Percentiles rank a stretch among this genome's conserved stretches.
Conservation (phyloP, 192 early-diverging fungal species). For the Mycoemilia scoparia region DNA sequence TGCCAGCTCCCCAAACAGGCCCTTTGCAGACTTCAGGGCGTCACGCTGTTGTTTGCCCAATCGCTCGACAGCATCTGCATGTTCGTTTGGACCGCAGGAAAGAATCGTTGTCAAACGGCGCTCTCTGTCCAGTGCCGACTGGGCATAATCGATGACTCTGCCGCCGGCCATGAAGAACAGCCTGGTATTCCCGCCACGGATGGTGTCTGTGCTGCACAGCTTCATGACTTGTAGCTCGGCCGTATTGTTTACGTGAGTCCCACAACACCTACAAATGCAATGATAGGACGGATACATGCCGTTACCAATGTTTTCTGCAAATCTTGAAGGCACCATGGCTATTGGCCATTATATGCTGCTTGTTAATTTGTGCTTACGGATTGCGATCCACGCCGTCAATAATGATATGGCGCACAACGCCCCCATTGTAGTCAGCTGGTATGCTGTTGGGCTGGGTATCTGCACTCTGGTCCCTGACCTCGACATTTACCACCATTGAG, state of each 20-base stretch:
- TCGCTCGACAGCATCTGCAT: slow-evolving; percentile 11
- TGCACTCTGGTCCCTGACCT: slow-evolving; percentile 27
- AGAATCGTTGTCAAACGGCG: slow-evolving; percentile 5
- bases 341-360: not conserved
- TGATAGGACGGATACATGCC: not conserved
- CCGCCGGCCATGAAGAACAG: slow-evolving; percentile 51
- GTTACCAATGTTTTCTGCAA: too few species aligned
- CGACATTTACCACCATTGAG: slow-evolving; percentile 26
- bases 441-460: slow-evolving; percentile 27
- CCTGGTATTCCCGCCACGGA: slow-evolving; percentile 43
- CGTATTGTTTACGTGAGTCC: slow-evolving; percentile 41
- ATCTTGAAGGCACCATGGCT: too few species aligned
- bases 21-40: slow-evolving; percentile 4
- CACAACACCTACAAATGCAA: slow-evolving; percentile 41
- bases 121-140: slow-evolving; percentile 4
- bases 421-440: slow-evolving; percentile 10
- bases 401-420: slow-evolving; percentile 9
- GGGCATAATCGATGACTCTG: slow-evolving; percentile 23
- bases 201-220: slow-evolving; percentile 39
- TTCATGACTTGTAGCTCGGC: slow-evolving; percentile 48
- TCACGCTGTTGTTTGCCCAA: slow-evolving; percentile 2
- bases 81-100: slow-evolving; percentile 8
- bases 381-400: slow-evolving; percentile 7
- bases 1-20: slow-evolving; percentile 5
- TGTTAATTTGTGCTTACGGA: slow-evolving; percentile 11